Evolutionary conservation across 305 asterid species (phyloP).

Genomic region (Lippia alba): DNA sequence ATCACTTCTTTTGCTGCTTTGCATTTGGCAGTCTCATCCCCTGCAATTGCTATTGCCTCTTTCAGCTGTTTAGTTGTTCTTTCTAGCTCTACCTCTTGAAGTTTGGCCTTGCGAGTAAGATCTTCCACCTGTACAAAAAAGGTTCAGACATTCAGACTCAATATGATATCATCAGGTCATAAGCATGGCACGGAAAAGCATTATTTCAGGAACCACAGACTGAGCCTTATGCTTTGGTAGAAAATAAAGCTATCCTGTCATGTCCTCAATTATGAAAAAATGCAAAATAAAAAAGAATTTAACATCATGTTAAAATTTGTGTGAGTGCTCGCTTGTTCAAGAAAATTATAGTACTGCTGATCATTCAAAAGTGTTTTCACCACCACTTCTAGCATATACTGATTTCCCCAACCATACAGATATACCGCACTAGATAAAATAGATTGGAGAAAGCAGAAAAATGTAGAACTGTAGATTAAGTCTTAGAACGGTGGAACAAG

Average conservation of each 20-base stretch:
- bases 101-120: slow-evolving; percentile 74
- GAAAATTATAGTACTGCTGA: not conserved
- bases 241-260: slow-evolving; percentile 28
- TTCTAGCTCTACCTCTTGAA: slow-evolving; percentile 85
- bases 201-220: slow-evolving; percentile 19
- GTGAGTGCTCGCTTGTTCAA: slow-evolving; percentile 9
- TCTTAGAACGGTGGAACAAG: slow-evolving; percentile 25
- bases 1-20: slow-evolving; percentile 95
- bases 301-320: slow-evolving; percentile 11
- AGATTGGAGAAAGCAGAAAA: slow-evolving; percentile 19
- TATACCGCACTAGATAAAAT: slow-evolving; percentile 20
- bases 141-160: slow-evolving; percentile 32
- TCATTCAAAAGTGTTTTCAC: slow-evolving; percentile 25
- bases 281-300: slow-evolving; percentile 13
- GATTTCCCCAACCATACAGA: slow-evolving; percentile 21
- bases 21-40: slow-evolving; percentile 86
- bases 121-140: slow-evolving; percentile 63
- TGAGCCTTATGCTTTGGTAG: slow-evolving; percentile 19
- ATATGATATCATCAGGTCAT: slow-evolving; percentile 23
- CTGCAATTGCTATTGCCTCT: slow-evolving; percentile 83
- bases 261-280: slow-evolving; percentile 28
- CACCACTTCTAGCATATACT: slow-evolving; percentile 26
- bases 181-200: slow-evolving; percentile 13
- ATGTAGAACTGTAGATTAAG: slow-evolving; percentile 25
- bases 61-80: slow-evolving; percentile 77